Base-by-base conservation (phyloP, 768 basidiomycete genomes). In the Tephrocybe sp. region DNA sequence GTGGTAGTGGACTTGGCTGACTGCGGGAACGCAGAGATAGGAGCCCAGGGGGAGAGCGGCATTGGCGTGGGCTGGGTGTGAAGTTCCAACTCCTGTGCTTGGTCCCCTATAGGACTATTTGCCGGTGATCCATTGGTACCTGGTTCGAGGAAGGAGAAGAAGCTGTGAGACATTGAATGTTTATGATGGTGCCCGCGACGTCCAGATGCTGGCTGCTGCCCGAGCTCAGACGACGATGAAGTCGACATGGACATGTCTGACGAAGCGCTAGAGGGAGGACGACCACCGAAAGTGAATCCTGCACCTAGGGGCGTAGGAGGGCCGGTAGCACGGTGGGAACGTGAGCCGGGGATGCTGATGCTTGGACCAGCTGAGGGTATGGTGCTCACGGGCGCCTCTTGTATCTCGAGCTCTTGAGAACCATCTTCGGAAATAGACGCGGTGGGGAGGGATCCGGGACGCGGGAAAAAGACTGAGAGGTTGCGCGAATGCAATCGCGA, bases 141-240 rank as follows among this genome's bases (percentile, higher is more conserved):
- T 1, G 92, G 92, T 57, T 95, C 92, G 35, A 98, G 84, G 63
- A 97, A 97, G 0, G 92, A 93, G 69, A 96, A 96, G 69, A 97
- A 94, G 60, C 91, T 92, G 64, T 97, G 93, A 0, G 93, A 96
- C 9, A 94, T 67, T 0, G 92, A 96, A 66, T 96, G 94, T 66
- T 93, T 92, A 61, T 96, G 94, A 67, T 97, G 87, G 60, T 92
- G 91, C 0, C 90, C 91, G 32, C 87, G 69, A 28, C 83, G 73
- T 9, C 74, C 70, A 3, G 76, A 57, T 0, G 72, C 58, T 1
- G 18, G 69, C 61, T 9, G 70, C 60, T 1, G 61, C 45, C 0
- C 66, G 51, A 6, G 53, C n/a, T 12, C n/a, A 13, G 11, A n/a
- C n/a, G n/a, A n/a, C n/a, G n/a, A n/a, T n/a, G n/a, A n/a, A n/a